Percentiles rank a stretch among this genome's conserved stretches.
Conservation (phyloP, 148 eudicot species). For the Dysphania ambrosioides region DNA sequence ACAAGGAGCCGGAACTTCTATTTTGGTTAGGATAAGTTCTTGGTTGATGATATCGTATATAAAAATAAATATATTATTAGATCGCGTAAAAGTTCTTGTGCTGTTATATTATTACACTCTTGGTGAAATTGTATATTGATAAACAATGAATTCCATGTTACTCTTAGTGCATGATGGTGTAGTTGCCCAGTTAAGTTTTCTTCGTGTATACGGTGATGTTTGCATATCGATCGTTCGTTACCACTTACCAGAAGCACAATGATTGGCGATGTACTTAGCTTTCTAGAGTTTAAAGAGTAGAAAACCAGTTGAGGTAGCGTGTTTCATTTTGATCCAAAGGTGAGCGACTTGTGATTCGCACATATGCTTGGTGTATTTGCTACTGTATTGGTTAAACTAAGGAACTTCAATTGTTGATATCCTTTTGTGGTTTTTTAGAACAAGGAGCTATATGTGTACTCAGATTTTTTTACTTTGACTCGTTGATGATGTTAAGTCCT, state of each 20-base stretch:
- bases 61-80: background rate
- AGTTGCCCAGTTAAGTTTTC: background rate
- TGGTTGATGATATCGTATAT: background rate
- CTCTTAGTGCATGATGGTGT: background rate
- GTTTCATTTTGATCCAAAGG: background rate
- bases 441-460: background rate
- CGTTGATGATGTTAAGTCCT: background rate
- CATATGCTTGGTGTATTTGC: background rate
- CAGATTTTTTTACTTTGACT: background rate
- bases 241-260: background rate
- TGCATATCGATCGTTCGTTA: background rate
- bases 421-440: background rate
- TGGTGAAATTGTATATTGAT: background rate
- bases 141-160: background rate
- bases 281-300: background rate
- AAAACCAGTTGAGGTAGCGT: background rate
- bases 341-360: background rate
- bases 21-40: conserved; percentile 70
- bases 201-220: background rate
- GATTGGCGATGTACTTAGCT: background rate
- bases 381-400: background rate
- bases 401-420: too few species aligned
- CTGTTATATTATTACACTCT: background rate
- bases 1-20: conserved; percentile 87
- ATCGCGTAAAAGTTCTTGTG: background rate